A percentile compares a stretch with the other conserved stretches of the same genome.
Conservation (phyloP, 305 asterid genomes). For the Fraxinus albicans region DNA sequence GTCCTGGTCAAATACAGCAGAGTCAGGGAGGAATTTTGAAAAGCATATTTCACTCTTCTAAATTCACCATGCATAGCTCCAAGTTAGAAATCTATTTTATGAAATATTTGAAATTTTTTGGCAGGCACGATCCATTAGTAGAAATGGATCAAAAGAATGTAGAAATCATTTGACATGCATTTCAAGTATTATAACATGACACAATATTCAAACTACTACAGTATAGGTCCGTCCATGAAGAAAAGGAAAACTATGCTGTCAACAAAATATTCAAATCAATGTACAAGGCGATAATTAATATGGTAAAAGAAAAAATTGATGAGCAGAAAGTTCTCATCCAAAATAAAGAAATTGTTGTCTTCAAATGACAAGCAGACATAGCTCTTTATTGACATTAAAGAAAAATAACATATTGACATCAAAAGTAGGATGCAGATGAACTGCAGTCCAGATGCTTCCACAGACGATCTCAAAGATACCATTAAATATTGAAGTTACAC, state of each 20-base stretch:
- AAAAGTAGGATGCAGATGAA: not conserved
- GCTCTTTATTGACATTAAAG: not conserved
- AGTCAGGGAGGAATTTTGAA: constrained; percentile 2
- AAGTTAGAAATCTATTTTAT: not conserved
- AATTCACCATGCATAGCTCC: constrained; percentile 8
- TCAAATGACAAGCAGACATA: not conserved
- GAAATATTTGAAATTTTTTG: not conserved
- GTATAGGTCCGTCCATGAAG: not conserved
- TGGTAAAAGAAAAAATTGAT: not conserved
- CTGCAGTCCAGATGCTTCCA: not conserved
- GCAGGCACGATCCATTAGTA: not conserved
- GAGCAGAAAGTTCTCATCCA: not conserved
- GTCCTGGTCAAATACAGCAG: constrained; percentile 54
- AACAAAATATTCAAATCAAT: not conserved
- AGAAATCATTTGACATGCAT: not conserved
- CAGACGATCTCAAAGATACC: not conserved
- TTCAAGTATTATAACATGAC: not conserved
- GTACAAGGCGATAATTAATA: not conserved
- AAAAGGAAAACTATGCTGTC: not conserved
- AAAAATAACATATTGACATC: not conserved
- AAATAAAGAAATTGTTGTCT: not conserved
- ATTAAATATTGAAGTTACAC: not conserved
- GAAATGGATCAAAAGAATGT: not conserved
- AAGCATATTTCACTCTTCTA: not conserved
- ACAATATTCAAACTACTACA: not conserved